These are phyloP conservation scores for Puccinia hordei DNA, from an alignment of 1,284 basidiomycete species.

Conservation along the genomic window DNA sequence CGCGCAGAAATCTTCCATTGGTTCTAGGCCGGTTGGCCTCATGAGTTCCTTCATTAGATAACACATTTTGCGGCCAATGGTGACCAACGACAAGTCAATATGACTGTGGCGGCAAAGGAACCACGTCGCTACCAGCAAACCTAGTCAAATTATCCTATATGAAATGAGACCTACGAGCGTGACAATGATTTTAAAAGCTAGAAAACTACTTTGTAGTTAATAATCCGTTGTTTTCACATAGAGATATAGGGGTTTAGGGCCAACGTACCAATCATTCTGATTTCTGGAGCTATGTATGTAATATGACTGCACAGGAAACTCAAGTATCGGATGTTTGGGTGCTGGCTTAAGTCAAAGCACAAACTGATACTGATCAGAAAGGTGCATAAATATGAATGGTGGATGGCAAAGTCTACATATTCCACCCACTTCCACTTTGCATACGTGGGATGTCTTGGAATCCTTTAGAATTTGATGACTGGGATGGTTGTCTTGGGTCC, in stretches of 20 bases:
- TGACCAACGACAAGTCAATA: no score
- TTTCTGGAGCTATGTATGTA: no score
- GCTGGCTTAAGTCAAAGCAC: background rate
- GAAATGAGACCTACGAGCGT: background rate
- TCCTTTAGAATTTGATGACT: background rate
- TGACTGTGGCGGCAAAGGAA: conserved; percentile 9
- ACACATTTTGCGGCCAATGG: background rate
- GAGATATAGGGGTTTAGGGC: background rate
- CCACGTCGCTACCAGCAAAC: conserved; percentile 1
- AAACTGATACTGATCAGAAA: no score
- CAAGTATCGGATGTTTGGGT: no score
- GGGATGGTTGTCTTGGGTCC: no score
- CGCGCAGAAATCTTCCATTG: background rate
- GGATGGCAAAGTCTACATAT: background rate
- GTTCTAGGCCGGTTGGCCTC: conserved; percentile 6
- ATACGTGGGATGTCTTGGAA: background rate
- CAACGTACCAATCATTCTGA: no score
- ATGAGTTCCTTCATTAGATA: background rate
- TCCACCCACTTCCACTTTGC: background rate
- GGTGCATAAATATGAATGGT: background rate
- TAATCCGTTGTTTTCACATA: background rate
- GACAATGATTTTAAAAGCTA: background rate
- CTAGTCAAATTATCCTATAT: background rate
- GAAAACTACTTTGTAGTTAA: background rate
- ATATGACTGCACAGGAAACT: no score